These are phyloP conservation scores for Dioscorea dumetorum DNA, from an alignment of 106 monocot species.

Conservation along the genomic window DNA sequence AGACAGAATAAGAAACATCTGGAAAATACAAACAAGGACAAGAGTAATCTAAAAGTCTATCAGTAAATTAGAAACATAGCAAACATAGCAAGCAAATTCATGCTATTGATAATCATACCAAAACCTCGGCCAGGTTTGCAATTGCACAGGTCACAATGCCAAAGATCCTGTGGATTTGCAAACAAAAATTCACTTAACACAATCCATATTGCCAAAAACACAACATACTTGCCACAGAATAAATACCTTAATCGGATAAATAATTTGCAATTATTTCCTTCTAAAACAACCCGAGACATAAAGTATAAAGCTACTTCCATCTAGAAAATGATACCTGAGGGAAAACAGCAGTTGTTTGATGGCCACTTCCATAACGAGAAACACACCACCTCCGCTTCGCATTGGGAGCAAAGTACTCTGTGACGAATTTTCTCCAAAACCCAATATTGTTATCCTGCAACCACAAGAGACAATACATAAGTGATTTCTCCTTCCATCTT, in stretches of 20 bases:
- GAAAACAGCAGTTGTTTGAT: conserved; percentile 71
- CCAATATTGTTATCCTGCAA: conserved; percentile 88
- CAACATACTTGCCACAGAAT: too few species aligned
- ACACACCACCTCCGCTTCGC: conserved; percentile 85
- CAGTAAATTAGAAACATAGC: background rate
- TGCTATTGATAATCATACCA: conserved; percentile 36
- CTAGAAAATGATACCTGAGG: conserved; percentile 41
- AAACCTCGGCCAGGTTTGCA: conserved; percentile 95
- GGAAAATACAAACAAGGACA: background rate
- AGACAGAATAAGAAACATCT: background rate
- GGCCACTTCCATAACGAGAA: conserved; percentile 71
- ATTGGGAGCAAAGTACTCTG: conserved; percentile 66
- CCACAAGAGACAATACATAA: too few species aligned
- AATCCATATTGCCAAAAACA: too few species aligned
- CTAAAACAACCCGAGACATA: too few species aligned
- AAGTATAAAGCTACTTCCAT: too few species aligned
- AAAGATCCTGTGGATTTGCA: conserved; percentile 63
- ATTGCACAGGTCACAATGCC: conserved; percentile 98
- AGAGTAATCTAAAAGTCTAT: background rate
- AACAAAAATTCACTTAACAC: background rate
- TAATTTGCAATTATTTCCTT: too few species aligned
- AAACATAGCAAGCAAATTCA: background rate
- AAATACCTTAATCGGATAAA: too few species aligned
- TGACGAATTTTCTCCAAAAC: conserved; percentile 75
- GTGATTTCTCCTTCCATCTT: background rate